Conservation (phyloP, 2,329 filamentous ascomycete species). For the Beauveria scarabaeidicola region DNA sequence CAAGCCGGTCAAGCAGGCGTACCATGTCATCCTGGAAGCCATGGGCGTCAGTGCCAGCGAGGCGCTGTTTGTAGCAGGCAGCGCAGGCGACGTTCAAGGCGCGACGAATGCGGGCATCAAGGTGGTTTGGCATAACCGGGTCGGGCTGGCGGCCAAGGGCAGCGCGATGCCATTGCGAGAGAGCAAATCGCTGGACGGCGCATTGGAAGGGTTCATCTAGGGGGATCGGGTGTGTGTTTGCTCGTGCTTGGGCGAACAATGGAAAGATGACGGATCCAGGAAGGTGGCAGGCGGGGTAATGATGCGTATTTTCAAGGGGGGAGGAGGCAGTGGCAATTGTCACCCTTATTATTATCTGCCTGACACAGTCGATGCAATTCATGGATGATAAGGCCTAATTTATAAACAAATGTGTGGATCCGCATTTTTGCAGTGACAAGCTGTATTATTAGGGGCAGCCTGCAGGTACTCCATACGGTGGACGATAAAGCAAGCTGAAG, state of each 20-base stretch:
- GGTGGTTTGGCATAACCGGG: slow-evolving; percentile 31
- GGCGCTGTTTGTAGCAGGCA: slow-evolving; percentile 30
- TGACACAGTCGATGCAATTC: too few species aligned
- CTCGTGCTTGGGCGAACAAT: not conserved
- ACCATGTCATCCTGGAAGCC: slow-evolving; percentile 21
- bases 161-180: slow-evolving; percentile 18
- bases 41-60: slow-evolving; percentile 21
- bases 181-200: slow-evolving; percentile 17
- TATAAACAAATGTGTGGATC: too few species aligned
- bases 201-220: slow-evolving; percentile 13
- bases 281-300: too few species aligned
- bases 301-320: too few species aligned
- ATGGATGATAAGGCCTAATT: too few species aligned
- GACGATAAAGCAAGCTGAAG: too few species aligned
- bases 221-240: not conserved
- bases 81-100: slow-evolving; percentile 30
- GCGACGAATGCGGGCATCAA: slow-evolving; percentile 29
- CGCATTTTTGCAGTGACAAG: too few species aligned
- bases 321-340: too few species aligned
- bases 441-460: too few species aligned
- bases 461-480: too few species aligned
- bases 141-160: slow-evolving; percentile 21
- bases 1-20: slow-evolving; percentile 27
- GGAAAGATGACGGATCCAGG: too few species aligned
- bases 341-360: too few species aligned